These are phyloP conservation scores for Spongispora temasekensis DNA, from an alignment of 1,284 basidiomycete genomes.

Conservation along the genomic window DNA sequence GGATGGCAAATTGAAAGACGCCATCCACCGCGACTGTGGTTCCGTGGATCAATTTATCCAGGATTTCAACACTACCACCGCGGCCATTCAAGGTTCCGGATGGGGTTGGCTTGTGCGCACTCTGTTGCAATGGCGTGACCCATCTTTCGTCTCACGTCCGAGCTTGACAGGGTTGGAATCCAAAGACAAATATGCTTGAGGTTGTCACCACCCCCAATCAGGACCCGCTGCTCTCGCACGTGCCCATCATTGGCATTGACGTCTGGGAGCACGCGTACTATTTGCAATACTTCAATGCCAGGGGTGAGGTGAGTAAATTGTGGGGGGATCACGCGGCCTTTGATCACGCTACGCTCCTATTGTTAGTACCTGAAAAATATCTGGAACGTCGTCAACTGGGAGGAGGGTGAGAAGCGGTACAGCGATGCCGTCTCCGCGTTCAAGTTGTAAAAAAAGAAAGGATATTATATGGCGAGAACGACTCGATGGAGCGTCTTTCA, in stretches of 20 bases:
- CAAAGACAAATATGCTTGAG: conserved; percentile 66
- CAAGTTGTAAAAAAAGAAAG: conserved; percentile 30
- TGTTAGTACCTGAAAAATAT: conserved; percentile 74
- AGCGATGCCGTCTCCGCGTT: conserved; percentile 44
- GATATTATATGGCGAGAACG: too few species aligned
- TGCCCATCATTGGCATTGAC: conserved; percentile 87
- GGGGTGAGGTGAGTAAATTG: conserved; percentile 57
- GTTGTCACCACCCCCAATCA: conserved; percentile 84
- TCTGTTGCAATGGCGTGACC: background rate
- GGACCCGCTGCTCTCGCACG: conserved; percentile 79
- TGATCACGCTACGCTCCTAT: background rate
- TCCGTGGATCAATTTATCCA: conserved; percentile 69
- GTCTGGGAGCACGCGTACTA: conserved; percentile 87
- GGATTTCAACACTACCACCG: conserved; percentile 73
- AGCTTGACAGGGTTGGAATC: conserved; percentile 61
- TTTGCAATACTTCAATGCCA: conserved; percentile 79
- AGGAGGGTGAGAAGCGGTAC: conserved; percentile 74
- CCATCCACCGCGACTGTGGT: conserved; percentile 70
- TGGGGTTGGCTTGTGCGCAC: conserved; percentile 89
- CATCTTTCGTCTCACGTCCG: conserved; percentile 1
- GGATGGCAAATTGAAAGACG: conserved; percentile 71
- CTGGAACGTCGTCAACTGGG: conserved; percentile 81
- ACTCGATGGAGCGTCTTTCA: too few species aligned
- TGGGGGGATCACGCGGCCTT: background rate
- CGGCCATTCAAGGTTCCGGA: conserved; percentile 87